Percentiles rank a stretch among this genome's conserved stretches.
Conservation (phyloP, 1,139 yeast genomes). For the Geotrichum histeridarum region DNA sequence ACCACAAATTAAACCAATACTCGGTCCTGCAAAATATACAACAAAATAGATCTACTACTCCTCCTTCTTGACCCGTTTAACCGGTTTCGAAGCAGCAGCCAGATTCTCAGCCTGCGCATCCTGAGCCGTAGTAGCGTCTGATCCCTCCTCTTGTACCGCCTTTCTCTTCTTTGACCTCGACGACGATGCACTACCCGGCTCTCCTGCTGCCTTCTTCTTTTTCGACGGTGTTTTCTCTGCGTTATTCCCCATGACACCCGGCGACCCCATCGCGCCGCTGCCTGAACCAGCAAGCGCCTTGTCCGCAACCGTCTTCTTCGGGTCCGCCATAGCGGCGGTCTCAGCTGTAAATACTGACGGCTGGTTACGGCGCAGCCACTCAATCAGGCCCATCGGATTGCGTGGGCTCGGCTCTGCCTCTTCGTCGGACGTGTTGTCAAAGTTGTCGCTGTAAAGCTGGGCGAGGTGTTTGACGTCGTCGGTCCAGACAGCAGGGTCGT, state of each 20-base stretch:
- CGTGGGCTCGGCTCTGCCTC: slow-evolving; percentile 22
- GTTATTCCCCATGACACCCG: not conserved
- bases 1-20: no score
- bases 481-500: slow-evolving; percentile 14
- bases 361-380: slow-evolving; percentile 31
- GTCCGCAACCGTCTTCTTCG: slow-evolving; percentile 4
- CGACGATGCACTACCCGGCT: not conserved
- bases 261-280: not conserved
- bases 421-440: slow-evolving; percentile 28
- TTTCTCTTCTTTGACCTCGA: slow-evolving; percentile 7
- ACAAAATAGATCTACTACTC: slow-evolving; percentile 4
- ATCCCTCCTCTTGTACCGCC: not conserved
- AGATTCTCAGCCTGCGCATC: not conserved
- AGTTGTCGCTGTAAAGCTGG: slow-evolving; percentile 20
- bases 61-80: slow-evolving; percentile 10
- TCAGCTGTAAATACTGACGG: slow-evolving; percentile 24
- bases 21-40: not conserved
- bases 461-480: slow-evolving; percentile 24
- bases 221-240: slow-evolving; percentile 5
- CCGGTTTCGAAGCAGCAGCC: not conserved
- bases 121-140: not conserved
- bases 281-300: not conserved
- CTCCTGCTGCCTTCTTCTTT: slow-evolving; percentile 3
- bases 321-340: slow-evolving; percentile 2
- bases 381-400: slow-evolving; percentile 29